Conservation (phyloP, 768 basidiomycete species). For the Russula griseocarnosa region DNA sequence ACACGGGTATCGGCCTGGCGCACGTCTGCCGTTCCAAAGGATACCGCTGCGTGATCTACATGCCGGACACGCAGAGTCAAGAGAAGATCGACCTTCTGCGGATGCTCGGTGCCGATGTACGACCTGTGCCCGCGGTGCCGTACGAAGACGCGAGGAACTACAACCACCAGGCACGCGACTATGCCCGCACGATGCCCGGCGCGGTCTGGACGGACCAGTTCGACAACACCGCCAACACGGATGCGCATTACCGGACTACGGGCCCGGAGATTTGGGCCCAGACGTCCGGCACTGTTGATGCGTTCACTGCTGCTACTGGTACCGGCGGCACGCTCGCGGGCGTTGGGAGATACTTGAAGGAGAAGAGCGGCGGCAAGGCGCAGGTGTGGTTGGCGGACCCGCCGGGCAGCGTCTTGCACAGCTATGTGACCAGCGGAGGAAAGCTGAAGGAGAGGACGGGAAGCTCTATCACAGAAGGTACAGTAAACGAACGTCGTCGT, state of each 20-base stretch:
- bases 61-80: constrained; percentile 96
- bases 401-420: constrained; percentile 87
- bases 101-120: constrained; percentile 96
- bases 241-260: constrained; percentile 83
- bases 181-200: constrained; percentile 67
- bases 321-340: constrained; percentile 97
- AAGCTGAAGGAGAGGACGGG: constrained; percentile 71
- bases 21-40: constrained; percentile 91
- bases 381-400: constrained; percentile 97
- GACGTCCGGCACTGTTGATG: constrained; percentile 72
- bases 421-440: constrained; percentile 77
- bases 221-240: constrained; percentile 89
- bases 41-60: constrained; percentile 98
- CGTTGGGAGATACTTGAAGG: constrained; percentile 76
- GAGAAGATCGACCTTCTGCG: constrained; percentile 97
- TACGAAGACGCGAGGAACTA: constrained; percentile 95
- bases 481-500: constrained; percentile 12
- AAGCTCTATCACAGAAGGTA: constrained; percentile 92
- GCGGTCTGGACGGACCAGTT: constrained; percentile 98
- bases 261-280: constrained; percentile 98
- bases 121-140: constrained; percentile 93
- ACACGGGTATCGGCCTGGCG: constrained; percentile 94
- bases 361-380: constrained; percentile 70
- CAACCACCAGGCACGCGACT: constrained; percentile 94
- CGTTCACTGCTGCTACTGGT: constrained; percentile 91